Base-by-base conservation (phyloP, 768 basidiomycete species). In the Tylopilus vinaceipallidus region DNA sequence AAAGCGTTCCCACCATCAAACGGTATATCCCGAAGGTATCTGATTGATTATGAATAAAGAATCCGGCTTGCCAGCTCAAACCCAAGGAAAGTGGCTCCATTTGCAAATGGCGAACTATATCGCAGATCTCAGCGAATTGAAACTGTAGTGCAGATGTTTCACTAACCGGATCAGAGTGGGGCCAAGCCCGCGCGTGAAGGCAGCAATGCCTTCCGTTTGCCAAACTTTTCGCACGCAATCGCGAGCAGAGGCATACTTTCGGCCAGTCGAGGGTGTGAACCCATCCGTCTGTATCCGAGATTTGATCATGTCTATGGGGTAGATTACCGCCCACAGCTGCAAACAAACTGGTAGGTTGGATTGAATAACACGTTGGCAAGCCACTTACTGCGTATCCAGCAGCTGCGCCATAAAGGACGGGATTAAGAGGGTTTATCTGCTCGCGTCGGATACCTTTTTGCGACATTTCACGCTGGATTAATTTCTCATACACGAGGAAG, bases 251-350 rank as follows among this genome's bases (percentile, higher is more conserved):
- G 75, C 77, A 69, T 97, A 98, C 63, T 90, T 91, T 58, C 86
- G 86, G 24, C 87, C 86, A 36, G 83, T 84, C 14, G 83, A 73
- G 3, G 82, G 70, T 11, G 81, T 76, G 67, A 94, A 93, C 0
- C 86, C 89, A 62, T 98, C 95, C 0, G 95, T 97, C 71, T 98
- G 95, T 78, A 98, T 88, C 45, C 93, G 83, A 23, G 91, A 92
- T 65, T 98, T 98, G 63, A 98, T 83, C 80, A 97, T 91, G 69
- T 97, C 94, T 68, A 95, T 87, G 14, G 93, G 94, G 74, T 95
- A 95, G 73, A 93, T 94, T 10, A 91, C 74, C n/a, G 81, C 85
- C 91, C 91, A 93, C 24, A 93, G 75, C 89, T 91, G 50, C 29
- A 34, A 55, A 26, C 41, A 38, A 39, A 54, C 8, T 14, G 19